Conservation (phyloP, 2,329 filamentous ascomycete genomes). For the Aureobasidium lini region DNA sequence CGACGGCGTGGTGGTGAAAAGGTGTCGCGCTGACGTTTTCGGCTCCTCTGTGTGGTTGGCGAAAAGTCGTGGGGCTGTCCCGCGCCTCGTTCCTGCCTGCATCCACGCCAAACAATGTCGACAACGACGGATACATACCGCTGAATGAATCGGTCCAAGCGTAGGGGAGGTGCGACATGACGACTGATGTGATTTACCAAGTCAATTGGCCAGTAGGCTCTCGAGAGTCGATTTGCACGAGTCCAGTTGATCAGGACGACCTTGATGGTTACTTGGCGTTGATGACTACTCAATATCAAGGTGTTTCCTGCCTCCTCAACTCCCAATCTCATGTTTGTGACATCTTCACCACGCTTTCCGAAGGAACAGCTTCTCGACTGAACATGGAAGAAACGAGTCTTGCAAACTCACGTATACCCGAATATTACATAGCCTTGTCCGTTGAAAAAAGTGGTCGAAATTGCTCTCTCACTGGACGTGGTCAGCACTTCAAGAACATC, state of each 20-base stretch:
- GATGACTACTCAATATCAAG: too few species aligned
- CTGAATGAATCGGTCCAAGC: slow-evolving; percentile 11
- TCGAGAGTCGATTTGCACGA: background rate
- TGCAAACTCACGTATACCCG: too few species aligned
- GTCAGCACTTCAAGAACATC: background rate
- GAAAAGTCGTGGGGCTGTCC: slow-evolving; percentile 10
- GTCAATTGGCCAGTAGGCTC: slow-evolving; percentile 11
- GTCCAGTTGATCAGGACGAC: slow-evolving; percentile 7
- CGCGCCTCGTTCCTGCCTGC: background rate
- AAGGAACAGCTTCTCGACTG: too few species aligned
- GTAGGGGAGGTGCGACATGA: slow-evolving; percentile 3
- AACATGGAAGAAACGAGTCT: too few species aligned
- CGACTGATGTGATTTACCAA: background rate
- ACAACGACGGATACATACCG: slow-evolving; percentile 1
- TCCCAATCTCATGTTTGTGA: too few species aligned
- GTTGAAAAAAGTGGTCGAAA: background rate
- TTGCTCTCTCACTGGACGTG: background rate
- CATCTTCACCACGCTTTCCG: too few species aligned
- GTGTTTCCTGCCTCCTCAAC: too few species aligned
- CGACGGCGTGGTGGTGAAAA: slow-evolving; percentile 5
- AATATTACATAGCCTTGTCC: too few species aligned
- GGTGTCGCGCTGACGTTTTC: slow-evolving; percentile 12
- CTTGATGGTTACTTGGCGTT: slow-evolving; percentile 16
- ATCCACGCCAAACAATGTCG: background rate
- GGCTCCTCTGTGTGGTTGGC: background rate